Evolutionary conservation across 805 yeast species (phyloP), one percentile per base, ranked within the genome.

Genomic region (Kuraishia cidri): DNA sequence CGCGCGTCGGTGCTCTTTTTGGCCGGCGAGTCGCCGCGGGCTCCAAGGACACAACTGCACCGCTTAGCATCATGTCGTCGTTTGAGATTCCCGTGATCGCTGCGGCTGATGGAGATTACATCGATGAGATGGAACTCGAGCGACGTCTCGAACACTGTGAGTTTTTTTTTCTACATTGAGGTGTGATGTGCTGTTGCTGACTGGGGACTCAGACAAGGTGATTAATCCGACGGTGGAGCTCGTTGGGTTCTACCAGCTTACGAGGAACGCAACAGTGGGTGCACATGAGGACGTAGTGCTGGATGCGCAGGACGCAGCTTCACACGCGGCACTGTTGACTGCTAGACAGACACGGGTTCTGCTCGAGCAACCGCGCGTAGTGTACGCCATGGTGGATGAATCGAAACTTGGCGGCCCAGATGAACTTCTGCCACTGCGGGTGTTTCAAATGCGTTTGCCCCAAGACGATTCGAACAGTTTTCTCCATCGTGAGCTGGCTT

Each of bases 1-100:
- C 24, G 10, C 11, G 24, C 24, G 17, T 10, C 13, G 15, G 9
- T 25, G 12, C 13, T 12, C 12, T 25, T 14, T 25, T 15, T 25
- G 27, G 27, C 17, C 15, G 27, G 27, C 13, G n/a, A n/a, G n/a
- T n/a, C n/a, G n/a, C n/a, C n/a, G n/a, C n/a, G n/a, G n/a, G n/a
- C n/a, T n/a, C n/a, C n/a, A n/a, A n/a, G n/a, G n/a, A n/a, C n/a
- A n/a, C n/a, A n/a, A n/a, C n/a, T n/a, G n/a, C n/a, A n/a, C n/a
- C n/a, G n/a, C n/a, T n/a, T n/a, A n/a, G n/a, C n/a, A n/a, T n/a
- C n/a, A 7, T 27, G 30, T 14, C 14, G n/a, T 27, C 30, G 8
- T 27, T 27, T 17, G 30, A 27, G 30, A 27, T 27, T 14, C 30
- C 30, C 13, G 19, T 27, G n/a, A 27, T 27, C 21, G 14, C n/a